phyloP scores from a whole-genome alignment of 352 stramenopile species.

The Pythium sp. region DNA sequence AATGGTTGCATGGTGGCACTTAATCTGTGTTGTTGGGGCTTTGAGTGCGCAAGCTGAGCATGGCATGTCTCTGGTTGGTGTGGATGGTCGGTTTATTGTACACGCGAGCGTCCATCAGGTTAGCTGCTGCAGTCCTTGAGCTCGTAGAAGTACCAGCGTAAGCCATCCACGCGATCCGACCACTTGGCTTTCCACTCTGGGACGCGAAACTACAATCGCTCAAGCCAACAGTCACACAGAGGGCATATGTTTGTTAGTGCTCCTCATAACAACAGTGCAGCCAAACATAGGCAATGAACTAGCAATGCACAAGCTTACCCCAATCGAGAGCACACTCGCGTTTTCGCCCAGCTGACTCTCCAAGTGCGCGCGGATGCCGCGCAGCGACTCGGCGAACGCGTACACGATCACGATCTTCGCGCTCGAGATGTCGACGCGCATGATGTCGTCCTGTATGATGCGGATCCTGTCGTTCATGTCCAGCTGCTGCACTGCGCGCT shows the following conservation, averaged over 20 bases:
- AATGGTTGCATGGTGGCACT: neutral
- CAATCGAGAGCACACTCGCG: slow-evolving; percentile 72
- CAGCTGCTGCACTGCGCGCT: slow-evolving; percentile 18
- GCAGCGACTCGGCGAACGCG: slow-evolving; percentile 76
- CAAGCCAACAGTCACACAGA: slow-evolving; percentile 2
- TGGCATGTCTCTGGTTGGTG: neutral
- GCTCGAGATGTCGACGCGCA: slow-evolving; percentile 41
- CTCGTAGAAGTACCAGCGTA: slow-evolving; percentile 80
- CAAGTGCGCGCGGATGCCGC: slow-evolving; percentile 55
- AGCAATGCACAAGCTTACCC: slow-evolving; percentile 35
- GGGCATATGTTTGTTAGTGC: neutral
- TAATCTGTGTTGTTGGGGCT: neutral
- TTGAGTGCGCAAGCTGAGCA: neutral
- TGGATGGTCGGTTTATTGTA: neutral
- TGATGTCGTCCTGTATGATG: slow-evolving; percentile 57
- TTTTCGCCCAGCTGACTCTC: slow-evolving; percentile 28
- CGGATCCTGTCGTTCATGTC: slow-evolving; percentile 39
- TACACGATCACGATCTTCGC: slow-evolving; percentile 81
- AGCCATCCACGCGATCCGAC: slow-evolving; percentile 41
- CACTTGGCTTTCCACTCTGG: slow-evolving; percentile 63
- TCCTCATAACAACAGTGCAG: neutral
- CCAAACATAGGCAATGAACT: neutral
- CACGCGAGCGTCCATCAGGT: neutral
- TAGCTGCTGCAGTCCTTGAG: slow-evolving; percentile 25
- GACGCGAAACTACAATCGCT: slow-evolving; percentile 61